Evolutionary conservation across 2,329 filamentous ascomycete species (phyloP), one percentile per base, ranked within the genome.

Genomic region (Neurospora sp.): DNA sequence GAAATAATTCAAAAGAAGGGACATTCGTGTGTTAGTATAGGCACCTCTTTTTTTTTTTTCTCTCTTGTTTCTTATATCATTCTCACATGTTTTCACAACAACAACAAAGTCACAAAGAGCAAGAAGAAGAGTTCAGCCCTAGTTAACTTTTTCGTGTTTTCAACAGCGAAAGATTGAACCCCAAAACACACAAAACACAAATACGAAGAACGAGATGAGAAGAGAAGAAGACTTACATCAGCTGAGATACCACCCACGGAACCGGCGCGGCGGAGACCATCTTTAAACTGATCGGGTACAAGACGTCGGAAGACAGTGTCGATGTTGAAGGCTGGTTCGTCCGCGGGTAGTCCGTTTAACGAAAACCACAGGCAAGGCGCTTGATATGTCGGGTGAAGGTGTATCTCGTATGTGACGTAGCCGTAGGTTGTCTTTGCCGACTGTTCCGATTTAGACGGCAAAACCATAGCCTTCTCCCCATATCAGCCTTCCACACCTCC

Each of bases 311-410:
- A 93, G 72, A 93, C 87, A 4, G 87, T 87, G 72, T 93, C 89
- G 74, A 93, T 82, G 75, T 86, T 84, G 75, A 89, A 84, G 12
- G 87, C 80, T 46, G 84, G 81, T 72, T 89, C 87, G 70, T 84
- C 83, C 66, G 82, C 79, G 19, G 86, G 84, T 70, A 88, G 80
- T 71, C 85, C 84, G 74, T 87, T 85, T 75, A 93, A 79, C 69
- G 83, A 87, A 81, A 95, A 93, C 87, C 91, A 94, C 69, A 94
- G 83, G 71, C 91, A 91, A 8, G 92, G 92, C 66, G 90, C 87
- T 72, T 86, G 86, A 80, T 94, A 95, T 70, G 89, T 91, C 69
- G 89, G 87, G 75, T 93, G 92, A 71, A 91, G 83, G 76, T 92
- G 85, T 75, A 94, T 88, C 78, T 93, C 89, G 81, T 93, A 94